Conservation (phyloP, 441 rosid genomes). For the Gossypium gossypioides region DNA sequence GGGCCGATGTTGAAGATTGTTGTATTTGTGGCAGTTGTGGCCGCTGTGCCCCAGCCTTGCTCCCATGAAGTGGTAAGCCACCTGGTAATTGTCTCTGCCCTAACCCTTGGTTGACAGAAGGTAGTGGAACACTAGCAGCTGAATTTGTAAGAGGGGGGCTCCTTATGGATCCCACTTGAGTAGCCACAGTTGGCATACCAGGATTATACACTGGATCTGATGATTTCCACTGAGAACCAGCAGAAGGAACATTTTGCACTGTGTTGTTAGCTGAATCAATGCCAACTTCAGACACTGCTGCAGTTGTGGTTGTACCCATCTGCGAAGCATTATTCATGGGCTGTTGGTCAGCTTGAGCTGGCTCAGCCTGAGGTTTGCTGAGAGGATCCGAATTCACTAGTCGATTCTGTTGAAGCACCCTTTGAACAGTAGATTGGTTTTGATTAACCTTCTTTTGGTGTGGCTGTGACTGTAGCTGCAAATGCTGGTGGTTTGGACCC, state of each 20-base stretch:
- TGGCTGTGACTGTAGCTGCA: slow-evolving; percentile 36
- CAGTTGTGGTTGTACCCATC: slow-evolving; percentile 26
- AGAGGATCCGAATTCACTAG: slow-evolving; percentile 39
- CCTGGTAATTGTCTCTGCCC: slow-evolving; percentile 57
- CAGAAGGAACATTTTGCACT: slow-evolving; percentile 19
- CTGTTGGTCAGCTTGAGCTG: slow-evolving; percentile 38
- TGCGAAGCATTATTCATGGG: slow-evolving; percentile 33
- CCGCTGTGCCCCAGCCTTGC: slow-evolving; percentile 36
- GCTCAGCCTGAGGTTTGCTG: slow-evolving; percentile 53
- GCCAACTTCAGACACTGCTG: slow-evolving; percentile 36
- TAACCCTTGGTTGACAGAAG: slow-evolving; percentile 44
- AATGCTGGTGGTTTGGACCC: slow-evolving; percentile 60
- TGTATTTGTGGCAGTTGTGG: slow-evolving; percentile 41
- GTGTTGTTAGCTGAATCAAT: slow-evolving; percentile 34
- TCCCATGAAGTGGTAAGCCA: slow-evolving; percentile 39
- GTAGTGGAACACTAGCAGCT: slow-evolving; percentile 38
- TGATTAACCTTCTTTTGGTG: slow-evolving; percentile 64
- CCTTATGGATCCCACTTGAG: slow-evolving; percentile 37
- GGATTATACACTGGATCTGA: slow-evolving; percentile 41
- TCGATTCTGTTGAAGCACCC: slow-evolving; percentile 54
- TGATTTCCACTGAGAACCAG: slow-evolving; percentile 42
- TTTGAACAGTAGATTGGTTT: slow-evolving; percentile 42
- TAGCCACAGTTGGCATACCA: slow-evolving; percentile 29
- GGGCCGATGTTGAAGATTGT: slow-evolving; percentile 31
- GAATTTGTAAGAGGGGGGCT: slow-evolving; percentile 36